Base-by-base conservation (phyloP, 805 yeast species). In the Lachancea nothofagi region DNA sequence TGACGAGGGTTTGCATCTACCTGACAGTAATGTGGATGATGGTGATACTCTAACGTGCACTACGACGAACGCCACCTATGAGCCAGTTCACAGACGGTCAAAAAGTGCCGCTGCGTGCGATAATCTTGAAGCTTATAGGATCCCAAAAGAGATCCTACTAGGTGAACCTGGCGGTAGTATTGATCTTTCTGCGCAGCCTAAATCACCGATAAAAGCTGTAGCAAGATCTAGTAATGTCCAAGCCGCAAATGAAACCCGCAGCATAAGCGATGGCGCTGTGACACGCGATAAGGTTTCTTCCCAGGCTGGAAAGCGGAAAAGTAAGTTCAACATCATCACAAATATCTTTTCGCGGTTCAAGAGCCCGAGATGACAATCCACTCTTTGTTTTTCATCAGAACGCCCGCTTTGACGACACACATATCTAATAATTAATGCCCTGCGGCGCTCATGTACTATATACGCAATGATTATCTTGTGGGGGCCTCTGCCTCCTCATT, bases 141-240 rank as follows among this genome's bases (percentile, higher is more conserved):
- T 51, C 7, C 44, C 56, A 2, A 28, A 43, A 23, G 59, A 55
- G 12, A 44, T 55, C 8, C 45, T 59, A 15, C 42, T 54, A 23
- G 64, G 64, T 15, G 57, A 58, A 37, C 64, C 64, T 0, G 64
- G 64, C n/a, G 62, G 55, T 30, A 45, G 42, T n/a, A 58, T 53
- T 8, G 64, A 59, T 39, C 44, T 56, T 20, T 50, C 54, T 7
- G 35, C 36, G 22, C 14, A 36, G 14, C 13, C 26, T 6, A 29
- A 13, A 28, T n/a, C 25, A n/a, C 20, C 33, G 12, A 20, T 5
- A 15, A 21, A 19, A 14, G 33, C 22, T 9, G 14, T 17, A 12
- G 27, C 39, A n/a, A 8, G 7, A 13, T 25, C 29, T 2, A 25
- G 12, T 22, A 13, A 15, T 17, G n/a, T 24, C 9, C 20, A 14